Conservation (phyloP, 2,329 filamentous ascomycete species). For the Ophiocordyceps polyrhachis-furcata region DNA sequence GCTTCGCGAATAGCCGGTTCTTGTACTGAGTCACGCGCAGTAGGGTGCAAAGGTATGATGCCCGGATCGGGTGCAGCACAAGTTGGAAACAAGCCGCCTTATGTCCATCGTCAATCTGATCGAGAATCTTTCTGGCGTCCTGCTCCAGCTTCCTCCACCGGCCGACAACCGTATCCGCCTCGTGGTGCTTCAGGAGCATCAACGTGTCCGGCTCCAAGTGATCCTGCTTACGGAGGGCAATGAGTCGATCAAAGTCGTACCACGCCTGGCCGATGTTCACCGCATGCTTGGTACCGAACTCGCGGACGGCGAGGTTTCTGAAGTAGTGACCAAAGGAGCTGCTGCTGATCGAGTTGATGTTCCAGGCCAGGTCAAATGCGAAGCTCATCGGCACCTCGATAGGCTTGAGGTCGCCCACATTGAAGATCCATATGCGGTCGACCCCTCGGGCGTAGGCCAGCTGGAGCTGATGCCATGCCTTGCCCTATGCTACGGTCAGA, state of each 20-base stretch:
- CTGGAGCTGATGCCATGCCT: constrained; percentile 31
- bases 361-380: constrained; percentile 37
- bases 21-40: constrained; percentile 24
- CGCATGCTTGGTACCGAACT: constrained; percentile 28
- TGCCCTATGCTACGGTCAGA: constrained; percentile 9
- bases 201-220: constrained; percentile 36
- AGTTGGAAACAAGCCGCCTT: constrained; percentile 40
- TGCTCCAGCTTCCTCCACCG: constrained; percentile 31
- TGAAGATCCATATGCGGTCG: constrained; percentile 41
- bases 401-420: constrained; percentile 43
- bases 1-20: constrained; percentile 34
- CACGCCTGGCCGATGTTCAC: constrained; percentile 28
- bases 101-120: constrained; percentile 20
- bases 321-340: constrained; percentile 22
- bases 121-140: constrained; percentile 25
- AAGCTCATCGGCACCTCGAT: constrained; percentile 35
- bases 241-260: constrained; percentile 29
- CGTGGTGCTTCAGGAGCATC: constrained; percentile 38
- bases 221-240: constrained; percentile 39
- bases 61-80: constrained; percentile 39
- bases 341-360: constrained; percentile 26
- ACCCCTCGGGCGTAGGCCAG: constrained; percentile 29
- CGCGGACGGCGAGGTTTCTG: constrained; percentile 25
- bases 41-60: constrained; percentile 33
- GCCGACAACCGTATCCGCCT: constrained; percentile 33